Percentiles rank a stretch among this genome's conserved stretches.
These are phyloP conservation scores for Kalmanozyma brasiliensis DNA, from an alignment of 1,284 basidiomycete genomes.

Conservation along the genomic window DNA sequence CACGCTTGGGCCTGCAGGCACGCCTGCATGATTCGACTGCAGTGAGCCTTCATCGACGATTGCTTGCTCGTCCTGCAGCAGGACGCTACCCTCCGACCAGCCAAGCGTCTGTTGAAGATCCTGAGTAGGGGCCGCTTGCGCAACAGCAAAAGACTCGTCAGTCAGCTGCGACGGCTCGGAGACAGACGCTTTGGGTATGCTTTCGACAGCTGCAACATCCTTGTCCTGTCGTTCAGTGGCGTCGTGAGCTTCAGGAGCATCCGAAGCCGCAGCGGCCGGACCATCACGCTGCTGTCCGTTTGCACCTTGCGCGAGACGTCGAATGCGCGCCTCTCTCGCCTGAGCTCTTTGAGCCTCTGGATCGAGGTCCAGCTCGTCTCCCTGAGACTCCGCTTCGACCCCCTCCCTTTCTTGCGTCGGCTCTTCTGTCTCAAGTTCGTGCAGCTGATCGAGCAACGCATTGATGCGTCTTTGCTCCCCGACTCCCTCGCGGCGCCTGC, in stretches of 20 bases:
- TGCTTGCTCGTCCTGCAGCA: background rate
- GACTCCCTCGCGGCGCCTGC: constrained; percentile 4
- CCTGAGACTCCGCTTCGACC: background rate
- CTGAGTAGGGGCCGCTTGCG: background rate
- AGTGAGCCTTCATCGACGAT: background rate
- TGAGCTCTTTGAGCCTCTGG: constrained; percentile 26
- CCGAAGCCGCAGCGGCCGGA: background rate
- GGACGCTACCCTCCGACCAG: constrained; percentile 14
- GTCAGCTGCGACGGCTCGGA: background rate
- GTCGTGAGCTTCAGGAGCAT: background rate
- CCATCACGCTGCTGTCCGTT: background rate
- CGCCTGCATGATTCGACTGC: too few relatives aligned
- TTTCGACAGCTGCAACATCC: background rate
- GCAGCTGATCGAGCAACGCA: constrained; percentile 10
- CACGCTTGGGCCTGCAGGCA: too few relatives aligned
- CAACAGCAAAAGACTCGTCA: background rate
- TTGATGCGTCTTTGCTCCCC: too few relatives aligned
- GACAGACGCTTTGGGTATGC: background rate
- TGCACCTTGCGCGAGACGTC: constrained; percentile 7
- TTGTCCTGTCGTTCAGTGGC: background rate
- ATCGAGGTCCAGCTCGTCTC: constrained; percentile 22
- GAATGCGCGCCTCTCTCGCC: constrained; percentile 28
- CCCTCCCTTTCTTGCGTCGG: background rate
- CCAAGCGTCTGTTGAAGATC: constrained; percentile 16
- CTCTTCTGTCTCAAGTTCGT: constrained; percentile 6